These are phyloP conservation scores for Clavispora carvajalis DNA, from an alignment of 805 yeast genomes.

Conservation along the genomic window DNA sequence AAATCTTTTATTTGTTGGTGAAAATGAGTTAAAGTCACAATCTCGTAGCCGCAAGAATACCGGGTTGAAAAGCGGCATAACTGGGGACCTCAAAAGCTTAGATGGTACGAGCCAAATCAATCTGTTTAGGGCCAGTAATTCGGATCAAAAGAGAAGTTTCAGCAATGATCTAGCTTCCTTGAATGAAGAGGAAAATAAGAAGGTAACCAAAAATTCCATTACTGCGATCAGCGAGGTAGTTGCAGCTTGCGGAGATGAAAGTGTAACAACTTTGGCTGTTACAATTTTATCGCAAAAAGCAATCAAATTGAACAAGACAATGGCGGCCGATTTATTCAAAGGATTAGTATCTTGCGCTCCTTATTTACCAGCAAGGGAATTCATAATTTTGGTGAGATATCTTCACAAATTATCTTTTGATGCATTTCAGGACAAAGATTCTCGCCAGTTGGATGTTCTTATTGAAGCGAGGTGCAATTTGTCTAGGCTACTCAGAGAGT, in stretches of 20 bases:
- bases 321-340: slow-evolving; percentile 51
- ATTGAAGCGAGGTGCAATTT: slow-evolving; percentile 45
- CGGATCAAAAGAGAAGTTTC: slow-evolving; percentile 6
- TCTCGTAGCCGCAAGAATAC: slow-evolving; percentile 20
- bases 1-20: slow-evolving; percentile 60
- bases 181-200: slow-evolving; percentile 28
- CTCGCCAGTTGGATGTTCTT: slow-evolving; percentile 34
- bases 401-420: slow-evolving; percentile 46
- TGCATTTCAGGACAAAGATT: slow-evolving; percentile 40
- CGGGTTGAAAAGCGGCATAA: slow-evolving; percentile 19
- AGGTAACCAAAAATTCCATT: slow-evolving; percentile 60
- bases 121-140: slow-evolving; percentile 9
- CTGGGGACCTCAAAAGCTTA: slow-evolving; percentile 3
- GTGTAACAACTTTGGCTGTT: slow-evolving; percentile 71
- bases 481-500: slow-evolving; percentile 32
- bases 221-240: slow-evolving; percentile 65
- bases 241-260: slow-evolving; percentile 58
- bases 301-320: slow-evolving; percentile 40
- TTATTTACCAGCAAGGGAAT: slow-evolving; percentile 59
- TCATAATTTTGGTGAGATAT: slow-evolving; percentile 54
- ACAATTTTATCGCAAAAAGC: slow-evolving; percentile 80
- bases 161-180: slow-evolving; percentile 10
- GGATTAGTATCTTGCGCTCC: slow-evolving; percentile 64
- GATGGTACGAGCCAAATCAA: slow-evolving; percentile 6
- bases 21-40: slow-evolving; percentile 30